Percentiles rank a stretch among this genome's conserved stretches.
Conservation (phyloP, 768 basidiomycete genomes). For the Nevesoporus exiguus region DNA sequence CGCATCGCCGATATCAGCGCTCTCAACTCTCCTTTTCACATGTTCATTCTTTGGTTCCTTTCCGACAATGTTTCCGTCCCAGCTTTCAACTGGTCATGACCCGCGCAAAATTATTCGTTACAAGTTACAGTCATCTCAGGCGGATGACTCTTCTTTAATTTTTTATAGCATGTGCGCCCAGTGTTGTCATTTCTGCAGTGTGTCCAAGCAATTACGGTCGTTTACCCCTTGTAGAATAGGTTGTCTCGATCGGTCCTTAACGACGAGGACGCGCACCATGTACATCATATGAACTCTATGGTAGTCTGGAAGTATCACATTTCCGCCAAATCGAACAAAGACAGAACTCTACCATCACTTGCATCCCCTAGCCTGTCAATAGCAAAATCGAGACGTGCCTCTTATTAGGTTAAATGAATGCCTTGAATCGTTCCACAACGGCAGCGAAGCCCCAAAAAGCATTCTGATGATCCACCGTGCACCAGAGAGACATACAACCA, state of each 20-base stretch:
- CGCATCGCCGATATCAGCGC: conserved; percentile 3
- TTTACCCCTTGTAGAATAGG: conserved; percentile 22
- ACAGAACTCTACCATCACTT: background rate
- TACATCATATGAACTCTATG: conserved; percentile 2
- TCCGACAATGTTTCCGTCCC: background rate
- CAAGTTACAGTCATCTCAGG: conserved; percentile 8
- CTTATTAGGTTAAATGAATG: background rate
- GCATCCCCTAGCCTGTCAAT: background rate
- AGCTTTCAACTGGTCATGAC: background rate
- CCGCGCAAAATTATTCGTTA: conserved; percentile 13
- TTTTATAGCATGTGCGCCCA: conserved; percentile 16
- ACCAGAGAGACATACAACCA: background rate
- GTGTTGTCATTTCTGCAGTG: conserved; percentile 10
- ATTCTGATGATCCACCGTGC: background rate
- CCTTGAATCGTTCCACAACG: background rate
- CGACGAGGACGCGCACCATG: background rate
- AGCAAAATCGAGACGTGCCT: background rate
- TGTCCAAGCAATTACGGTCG: conserved; percentile 6
- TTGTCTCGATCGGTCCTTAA: background rate
- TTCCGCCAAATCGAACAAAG: background rate
- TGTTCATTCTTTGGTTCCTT: conserved; percentile 7
- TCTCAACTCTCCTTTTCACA: conserved; percentile 1
- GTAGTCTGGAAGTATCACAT: background rate
- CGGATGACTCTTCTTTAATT: conserved; percentile 15
- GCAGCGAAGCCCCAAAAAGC: background rate